Base-by-base conservation (phyloP, 345 rosid species). In the Zanthoxylum bungeanum region DNA sequence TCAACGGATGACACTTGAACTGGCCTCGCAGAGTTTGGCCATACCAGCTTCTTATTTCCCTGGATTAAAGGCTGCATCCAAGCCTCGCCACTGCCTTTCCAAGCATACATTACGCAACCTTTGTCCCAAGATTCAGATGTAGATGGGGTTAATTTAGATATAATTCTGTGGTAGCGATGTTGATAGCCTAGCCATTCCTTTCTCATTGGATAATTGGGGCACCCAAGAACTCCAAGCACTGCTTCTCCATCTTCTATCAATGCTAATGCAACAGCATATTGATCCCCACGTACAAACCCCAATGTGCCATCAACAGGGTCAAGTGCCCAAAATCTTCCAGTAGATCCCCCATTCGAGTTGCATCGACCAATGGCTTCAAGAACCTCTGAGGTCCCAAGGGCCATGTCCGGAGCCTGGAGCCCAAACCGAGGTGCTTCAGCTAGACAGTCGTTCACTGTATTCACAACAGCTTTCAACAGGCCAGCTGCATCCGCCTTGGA, bases 221-320 rank as follows among this genome's bases (percentile, higher is more conserved):
- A 85, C 21, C 89, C 89, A 2, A 85, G 87, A 72, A 85, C 85
- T 66, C 89, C 89, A 6, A 85, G 73, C 69, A 81, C 89, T 34
- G 82, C 82, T 52, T 85, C 82, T 7, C 89, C 89, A 37, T 85
- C 81, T 46, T 83, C 87, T 56, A 85, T 74, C 66, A 85, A 66
- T 58, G 89, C 82, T 49, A 85, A 55, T 69, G 87, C 87, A 66
- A 85, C 77, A 53, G 89, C 89, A 69, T 85, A 85, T 60, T 85
- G 89, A 79, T 85, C 89, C 46, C 89, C 87, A 2, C 84, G 85
- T 3, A 85, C 87, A 66, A 85, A 85, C 33, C 89, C 89, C 56
- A 85, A 50, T 0, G 89, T 85, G 5, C 89, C 89, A 66, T 85
- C 87, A 58, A 85, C 89, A 58, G 87, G 87, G 59, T 83, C 87